A percentile compares a stretch with the other conserved stretches of the same genome.
phyloP scores from a whole-genome alignment of 1,284 basidiomycete species.

The Trichosporon ovoides region DNA sequence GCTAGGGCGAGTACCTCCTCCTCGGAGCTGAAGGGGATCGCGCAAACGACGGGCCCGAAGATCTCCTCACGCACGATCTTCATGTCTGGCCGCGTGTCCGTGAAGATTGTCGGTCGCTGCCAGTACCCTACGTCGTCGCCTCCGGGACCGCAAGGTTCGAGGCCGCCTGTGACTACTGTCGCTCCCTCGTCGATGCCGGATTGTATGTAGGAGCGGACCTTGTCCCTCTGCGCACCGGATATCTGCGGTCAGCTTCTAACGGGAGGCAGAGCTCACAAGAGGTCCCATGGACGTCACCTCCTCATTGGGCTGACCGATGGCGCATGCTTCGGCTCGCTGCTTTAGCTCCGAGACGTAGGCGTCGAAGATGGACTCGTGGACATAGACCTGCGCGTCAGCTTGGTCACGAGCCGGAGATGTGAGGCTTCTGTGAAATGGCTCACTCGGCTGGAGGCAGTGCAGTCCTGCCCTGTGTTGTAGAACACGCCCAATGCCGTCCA shows the following conservation, averaged over 20 bases:
- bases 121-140: conserved; percentile 40
- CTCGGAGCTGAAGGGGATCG: conserved; percentile 48
- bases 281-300: conserved; percentile 71
- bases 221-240: conserved; percentile 78
- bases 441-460: conserved; percentile 64
- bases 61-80: conserved; percentile 47
- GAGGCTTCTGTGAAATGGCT: neutral
- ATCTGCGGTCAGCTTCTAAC: conserved; percentile 66
- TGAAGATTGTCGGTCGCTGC: conserved; percentile 48
- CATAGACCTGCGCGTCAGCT: conserved; percentile 56
- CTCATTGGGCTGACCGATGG: conserved; percentile 69
- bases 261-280: conserved; percentile 87
- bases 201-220: conserved; percentile 84
- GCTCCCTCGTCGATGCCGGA: conserved; percentile 82
- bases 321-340: conserved; percentile 61
- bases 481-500: conserved; percentile 43
- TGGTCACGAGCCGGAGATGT: conserved; percentile 59
- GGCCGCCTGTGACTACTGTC: conserved; percentile 69
- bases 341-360: conserved; percentile 66
- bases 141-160: conserved; percentile 44
- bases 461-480: conserved; percentile 39
- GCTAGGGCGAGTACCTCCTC: conserved; percentile 60
- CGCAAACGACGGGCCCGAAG: conserved; percentile 51
- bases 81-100: conserved; percentile 39
- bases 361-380: conserved; percentile 77